Evolutionary conservation across 331 rosid genomes (phyloP).

Genomic region (Phaseolus coccineus): DNA sequence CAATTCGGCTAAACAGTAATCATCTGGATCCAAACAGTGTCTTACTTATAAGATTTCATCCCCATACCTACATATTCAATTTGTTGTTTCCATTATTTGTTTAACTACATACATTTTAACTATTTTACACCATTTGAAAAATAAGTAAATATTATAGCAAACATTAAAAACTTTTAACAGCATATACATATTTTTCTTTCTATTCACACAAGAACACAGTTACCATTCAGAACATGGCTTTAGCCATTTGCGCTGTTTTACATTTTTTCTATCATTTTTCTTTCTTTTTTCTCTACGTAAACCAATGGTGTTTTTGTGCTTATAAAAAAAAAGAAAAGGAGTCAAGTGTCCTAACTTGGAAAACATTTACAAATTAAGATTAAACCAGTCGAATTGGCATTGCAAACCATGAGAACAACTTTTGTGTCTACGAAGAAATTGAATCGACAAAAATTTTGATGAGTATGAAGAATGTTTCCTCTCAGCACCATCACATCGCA

Average conservation of each 20-base stretch:
- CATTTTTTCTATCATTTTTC: too few species aligned
- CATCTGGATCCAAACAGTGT: too few species aligned
- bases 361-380: background rate
- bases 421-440: background rate
- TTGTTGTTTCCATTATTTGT: too few species aligned
- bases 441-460: background rate
- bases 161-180: too few species aligned
- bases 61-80: too few species aligned
- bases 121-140: too few species aligned
- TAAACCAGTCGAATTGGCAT: background rate
- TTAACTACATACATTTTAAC: too few species aligned
- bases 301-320: background rate
- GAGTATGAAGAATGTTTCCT: background rate
- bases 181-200: too few species aligned
- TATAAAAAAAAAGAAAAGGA: background rate
- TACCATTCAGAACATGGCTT: background rate
- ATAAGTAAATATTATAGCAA: too few species aligned
- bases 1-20: too few species aligned
- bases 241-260: background rate
- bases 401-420: background rate
- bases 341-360: background rate
- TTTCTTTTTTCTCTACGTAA: background rate
- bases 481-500: background rate
- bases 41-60: too few species aligned
- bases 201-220: background rate